phyloP scores from a whole-genome alignment of 2,329 filamentous ascomycete species.

The Clathrospora elynae region DNA sequence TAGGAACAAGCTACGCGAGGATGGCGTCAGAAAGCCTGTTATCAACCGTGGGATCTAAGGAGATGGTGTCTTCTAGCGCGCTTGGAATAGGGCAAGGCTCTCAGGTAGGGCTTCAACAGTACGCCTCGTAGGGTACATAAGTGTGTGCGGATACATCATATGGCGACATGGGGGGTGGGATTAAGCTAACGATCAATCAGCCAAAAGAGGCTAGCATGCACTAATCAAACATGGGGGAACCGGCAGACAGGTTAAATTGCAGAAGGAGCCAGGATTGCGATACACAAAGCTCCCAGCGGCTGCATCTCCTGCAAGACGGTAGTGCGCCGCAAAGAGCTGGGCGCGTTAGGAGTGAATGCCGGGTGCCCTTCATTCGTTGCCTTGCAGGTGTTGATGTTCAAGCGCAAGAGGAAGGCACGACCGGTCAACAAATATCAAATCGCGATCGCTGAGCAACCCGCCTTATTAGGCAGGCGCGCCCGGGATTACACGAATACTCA shows the following conservation, averaged over 20 bases:
- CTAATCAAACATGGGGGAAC: conserved; percentile 31
- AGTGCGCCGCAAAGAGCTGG: too few species aligned
- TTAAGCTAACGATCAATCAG: not conserved
- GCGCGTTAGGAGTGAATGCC: conserved; percentile 1
- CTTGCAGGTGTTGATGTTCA: conserved; percentile 7
- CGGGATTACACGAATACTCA: conserved; percentile 25
- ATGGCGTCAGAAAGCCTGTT: too few species aligned
- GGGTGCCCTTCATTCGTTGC: conserved; percentile 10
- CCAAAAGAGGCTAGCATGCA: conserved; percentile 6
- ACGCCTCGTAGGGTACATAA: too few species aligned
- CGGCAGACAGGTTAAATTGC: conserved; percentile 26
- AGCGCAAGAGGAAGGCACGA: conserved; percentile 14
- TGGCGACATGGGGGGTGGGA: too few species aligned
- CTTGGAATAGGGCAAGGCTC: too few species aligned
- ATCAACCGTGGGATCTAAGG: too few species aligned
- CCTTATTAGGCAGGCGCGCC: conserved; percentile 28
- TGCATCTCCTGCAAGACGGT: too few species aligned
- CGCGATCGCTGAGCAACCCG: conserved; percentile 29
- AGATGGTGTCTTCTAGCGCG: too few species aligned
- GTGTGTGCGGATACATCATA: too few species aligned
- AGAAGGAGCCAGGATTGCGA: conserved; percentile 3
- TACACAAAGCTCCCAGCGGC: conserved; percentile 5
- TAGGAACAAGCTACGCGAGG: too few species aligned
- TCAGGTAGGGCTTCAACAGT: too few species aligned
- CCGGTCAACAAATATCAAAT: conserved; percentile 15